Conservation (phyloP, 2,329 filamentous ascomycete genomes). For the Ophiocordyceps camponoti-floridani region DNA sequence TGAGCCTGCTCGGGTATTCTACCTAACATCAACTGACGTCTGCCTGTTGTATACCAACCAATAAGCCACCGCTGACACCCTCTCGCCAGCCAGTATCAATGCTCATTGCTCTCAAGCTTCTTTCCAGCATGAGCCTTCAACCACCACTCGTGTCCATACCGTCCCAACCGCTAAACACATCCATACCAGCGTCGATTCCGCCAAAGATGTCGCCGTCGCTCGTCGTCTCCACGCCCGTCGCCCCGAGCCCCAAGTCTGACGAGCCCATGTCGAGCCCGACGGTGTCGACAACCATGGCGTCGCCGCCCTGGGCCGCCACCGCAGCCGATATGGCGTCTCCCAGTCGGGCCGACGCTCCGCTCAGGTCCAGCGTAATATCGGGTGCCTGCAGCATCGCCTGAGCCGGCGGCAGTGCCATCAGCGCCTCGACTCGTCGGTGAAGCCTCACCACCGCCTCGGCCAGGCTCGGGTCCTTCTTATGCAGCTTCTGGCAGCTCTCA, state of each 20-base stretch:
- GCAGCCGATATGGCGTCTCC: constrained; percentile 23
- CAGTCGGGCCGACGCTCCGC: constrained; percentile 18
- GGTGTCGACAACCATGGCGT: constrained; percentile 20
- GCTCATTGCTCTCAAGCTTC: no score
- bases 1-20: no score
- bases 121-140: not conserved
- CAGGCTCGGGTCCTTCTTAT: constrained; percentile 34
- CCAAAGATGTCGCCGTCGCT: constrained; percentile 22
- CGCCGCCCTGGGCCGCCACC: constrained; percentile 19
- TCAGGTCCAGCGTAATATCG: constrained; percentile 22
- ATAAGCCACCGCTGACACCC: no score
- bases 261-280: constrained; percentile 25
- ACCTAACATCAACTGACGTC: no score
- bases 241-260: constrained; percentile 19
- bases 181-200: constrained; percentile 20
- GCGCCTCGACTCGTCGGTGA: constrained; percentile 46
- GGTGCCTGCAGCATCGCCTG: constrained; percentile 22
- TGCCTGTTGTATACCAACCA: no score
- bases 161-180: constrained; percentile 24
- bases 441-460: constrained; percentile 47
- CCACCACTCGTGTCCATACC: constrained; percentile 14
- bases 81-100: no score
- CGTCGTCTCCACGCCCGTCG: constrained; percentile 14
- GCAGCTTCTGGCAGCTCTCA: constrained; percentile 36
- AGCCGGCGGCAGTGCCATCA: constrained; percentile 29